Evolutionary conservation across 805 yeast species (phyloP).

Genomic region (Schizosaccharomyces osmophilus): DNA sequence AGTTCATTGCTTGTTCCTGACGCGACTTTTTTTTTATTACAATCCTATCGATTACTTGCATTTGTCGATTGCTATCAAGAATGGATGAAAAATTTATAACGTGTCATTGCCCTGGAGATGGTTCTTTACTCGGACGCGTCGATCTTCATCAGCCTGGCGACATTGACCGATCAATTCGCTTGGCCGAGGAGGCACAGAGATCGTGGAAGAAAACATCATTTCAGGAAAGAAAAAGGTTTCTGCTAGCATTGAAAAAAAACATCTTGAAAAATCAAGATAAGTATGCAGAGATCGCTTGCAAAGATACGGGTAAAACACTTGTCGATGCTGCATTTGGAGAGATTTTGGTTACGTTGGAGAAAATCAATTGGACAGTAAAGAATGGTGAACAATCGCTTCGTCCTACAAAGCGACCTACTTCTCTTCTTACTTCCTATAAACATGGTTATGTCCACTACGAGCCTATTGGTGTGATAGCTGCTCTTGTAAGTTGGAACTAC

Average conservation of each 20-base stretch:
- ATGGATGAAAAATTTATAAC: neutral
- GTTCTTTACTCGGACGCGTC: slow-evolving; percentile 60
- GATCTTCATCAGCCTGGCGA: slow-evolving; percentile 39
- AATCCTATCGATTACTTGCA: too few species aligned
- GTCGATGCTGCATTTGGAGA: slow-evolving; percentile 30
- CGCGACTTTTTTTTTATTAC: too few species aligned
- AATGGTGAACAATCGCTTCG: slow-evolving; percentile 55
- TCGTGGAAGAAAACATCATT: slow-evolving; percentile 30
- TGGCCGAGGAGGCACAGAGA: slow-evolving; percentile 30
- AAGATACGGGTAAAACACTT: slow-evolving; percentile 52
- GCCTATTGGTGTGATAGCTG: slow-evolving; percentile 73
- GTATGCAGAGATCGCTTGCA: slow-evolving; percentile 75
- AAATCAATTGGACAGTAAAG: slow-evolving; percentile 65
- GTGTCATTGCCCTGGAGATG: slow-evolving; percentile 88
- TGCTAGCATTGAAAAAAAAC: slow-evolving; percentile 45
- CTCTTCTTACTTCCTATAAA: slow-evolving; percentile 57
- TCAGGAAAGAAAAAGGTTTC: slow-evolving; percentile 40
- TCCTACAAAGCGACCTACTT: slow-evolving; percentile 57
- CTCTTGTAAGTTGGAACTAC: slow-evolving; percentile 89
- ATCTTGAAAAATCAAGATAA: slow-evolving; percentile 62
- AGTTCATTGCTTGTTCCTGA: too few species aligned
- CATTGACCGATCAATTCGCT: slow-evolving; percentile 38
- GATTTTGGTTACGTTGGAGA: slow-evolving; percentile 82
- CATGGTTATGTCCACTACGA: slow-evolving; percentile 84
- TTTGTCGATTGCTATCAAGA: too few species aligned